Evolutionary conservation across 1,139 yeast genomes (phyloP).

Genomic region (Blastobotrys petasosporus): DNA sequence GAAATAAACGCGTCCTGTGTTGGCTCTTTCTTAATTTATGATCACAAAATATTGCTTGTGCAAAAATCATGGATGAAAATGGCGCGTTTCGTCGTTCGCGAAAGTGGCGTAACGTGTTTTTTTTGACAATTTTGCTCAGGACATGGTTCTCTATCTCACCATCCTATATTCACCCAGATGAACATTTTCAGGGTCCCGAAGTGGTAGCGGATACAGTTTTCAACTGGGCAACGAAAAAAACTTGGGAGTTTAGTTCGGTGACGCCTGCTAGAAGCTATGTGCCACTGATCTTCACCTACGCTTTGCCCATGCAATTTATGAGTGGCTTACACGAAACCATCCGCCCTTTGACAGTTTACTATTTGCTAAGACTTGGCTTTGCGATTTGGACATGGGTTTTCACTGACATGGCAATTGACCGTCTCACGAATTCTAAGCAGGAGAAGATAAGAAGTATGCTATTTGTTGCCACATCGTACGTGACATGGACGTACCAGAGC

Average conservation of each 20-base stretch:
- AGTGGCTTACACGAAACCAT: slow-evolving; percentile 25
- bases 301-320: slow-evolving; percentile 46
- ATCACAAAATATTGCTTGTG: too few species aligned
- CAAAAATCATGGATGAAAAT: neutral
- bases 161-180: slow-evolving; percentile 96
- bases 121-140: slow-evolving; percentile 41
- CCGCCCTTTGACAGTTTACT: slow-evolving; percentile 44
- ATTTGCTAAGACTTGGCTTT: slow-evolving; percentile 52
- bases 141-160: slow-evolving; percentile 58
- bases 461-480: slow-evolving; percentile 69
- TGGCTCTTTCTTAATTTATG: too few species aligned
- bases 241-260: slow-evolving; percentile 76
- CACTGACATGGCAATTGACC: slow-evolving; percentile 43
- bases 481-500: slow-evolving; percentile 73
- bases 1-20: too few species aligned
- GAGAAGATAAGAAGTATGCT: slow-evolving; percentile 60
- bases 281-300: slow-evolving; percentile 63
- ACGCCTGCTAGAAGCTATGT: slow-evolving; percentile 68
- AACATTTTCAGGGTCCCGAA: slow-evolving; percentile 86
- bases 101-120: slow-evolving; percentile 28
- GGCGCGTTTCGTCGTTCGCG: slow-evolving; percentile 12
- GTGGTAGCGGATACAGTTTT: slow-evolving; percentile 50
- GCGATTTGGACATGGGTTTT: slow-evolving; percentile 53
- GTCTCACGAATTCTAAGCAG: slow-evolving; percentile 51
- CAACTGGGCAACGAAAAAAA: slow-evolving; percentile 49